These are phyloP conservation scores for Cytospora schulzeri DNA, from an alignment of 2,329 filamentous ascomycete species.

Conservation along the genomic window DNA sequence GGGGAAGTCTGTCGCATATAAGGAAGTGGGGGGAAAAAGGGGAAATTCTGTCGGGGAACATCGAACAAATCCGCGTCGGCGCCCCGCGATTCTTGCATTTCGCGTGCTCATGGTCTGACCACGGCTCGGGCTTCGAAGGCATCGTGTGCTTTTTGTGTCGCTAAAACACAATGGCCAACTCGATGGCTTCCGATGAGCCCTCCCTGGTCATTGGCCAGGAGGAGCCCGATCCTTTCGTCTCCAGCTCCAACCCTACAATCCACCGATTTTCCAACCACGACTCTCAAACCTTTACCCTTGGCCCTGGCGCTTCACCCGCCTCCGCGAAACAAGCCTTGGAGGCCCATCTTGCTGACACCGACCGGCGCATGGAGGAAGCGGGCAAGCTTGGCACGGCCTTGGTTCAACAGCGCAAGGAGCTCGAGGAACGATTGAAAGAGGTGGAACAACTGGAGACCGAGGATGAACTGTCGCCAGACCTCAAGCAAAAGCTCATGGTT, in stretches of 20 bases:
- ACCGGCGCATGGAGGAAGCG: constrained; percentile 86
- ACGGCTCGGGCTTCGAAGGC: constrained; percentile 24
- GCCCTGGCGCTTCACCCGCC: constrained; percentile 75
- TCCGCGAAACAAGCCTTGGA: constrained; percentile 88
- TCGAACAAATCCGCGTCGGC: constrained; percentile 6
- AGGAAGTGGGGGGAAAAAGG: constrained; percentile 6
- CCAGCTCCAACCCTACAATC: constrained; percentile 47
- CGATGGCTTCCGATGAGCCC: constrained; percentile 45
- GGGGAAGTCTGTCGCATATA: constrained; percentile 1
- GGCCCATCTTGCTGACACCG: constrained; percentile 89
- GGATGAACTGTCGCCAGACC: constrained; percentile 76
- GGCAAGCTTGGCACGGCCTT: constrained; percentile 86
- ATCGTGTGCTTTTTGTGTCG: constrained; percentile 26
- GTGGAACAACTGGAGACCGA: constrained; percentile 78
- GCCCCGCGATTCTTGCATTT: not conserved
- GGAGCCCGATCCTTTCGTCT: constrained; percentile 60
- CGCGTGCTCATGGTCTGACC: constrained; percentile 23
- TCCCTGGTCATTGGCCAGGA: constrained; percentile 43
- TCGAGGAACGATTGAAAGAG: constrained; percentile 80
- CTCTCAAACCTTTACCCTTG: constrained; percentile 74
- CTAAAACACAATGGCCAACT: constrained; percentile 45
- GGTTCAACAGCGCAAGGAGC: constrained; percentile 81
- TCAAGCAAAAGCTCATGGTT: constrained; percentile 80
- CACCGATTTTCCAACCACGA: constrained; percentile 85
- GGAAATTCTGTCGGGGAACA: constrained; percentile 5